Conservation (phyloP, 1,284 basidiomycete genomes). For the Ceratorhiza oryzae-sativae region DNA sequence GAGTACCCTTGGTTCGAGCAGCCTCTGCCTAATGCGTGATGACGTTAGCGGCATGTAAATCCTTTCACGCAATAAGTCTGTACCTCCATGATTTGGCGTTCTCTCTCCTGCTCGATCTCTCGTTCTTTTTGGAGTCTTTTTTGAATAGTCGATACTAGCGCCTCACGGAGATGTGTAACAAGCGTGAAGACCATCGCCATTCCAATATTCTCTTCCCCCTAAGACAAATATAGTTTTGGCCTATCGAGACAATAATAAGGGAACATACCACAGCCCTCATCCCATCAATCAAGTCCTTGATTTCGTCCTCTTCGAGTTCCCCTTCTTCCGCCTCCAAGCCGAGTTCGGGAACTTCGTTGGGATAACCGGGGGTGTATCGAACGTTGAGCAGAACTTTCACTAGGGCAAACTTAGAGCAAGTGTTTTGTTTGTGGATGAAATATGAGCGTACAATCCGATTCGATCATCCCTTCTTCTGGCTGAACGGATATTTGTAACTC, state of each 20-base stretch:
- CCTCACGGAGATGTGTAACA: constrained; percentile 85
- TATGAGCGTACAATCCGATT: constrained; percentile 16
- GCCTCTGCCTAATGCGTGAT: constrained; percentile 88
- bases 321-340: constrained; percentile 72
- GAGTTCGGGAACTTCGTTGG: constrained; percentile 79
- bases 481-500: constrained; percentile 87
- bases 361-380: constrained; percentile 72
- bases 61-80: not conserved
- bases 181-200: constrained; percentile 99
- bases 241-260: not conserved
- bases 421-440: constrained; percentile 18
- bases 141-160: constrained; percentile 69
- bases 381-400: constrained; percentile 81
- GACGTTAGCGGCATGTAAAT: not conserved
- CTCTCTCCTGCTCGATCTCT: constrained; percentile 73
- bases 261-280: constrained; percentile 69
- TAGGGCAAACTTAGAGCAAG: constrained; percentile 50
- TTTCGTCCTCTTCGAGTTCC: constrained; percentile 68
- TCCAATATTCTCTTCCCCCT: constrained; percentile 91
- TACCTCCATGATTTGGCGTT: constrained; percentile 79
- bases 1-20: constrained; percentile 86
- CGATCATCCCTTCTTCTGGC: constrained; percentile 69
- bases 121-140: constrained; percentile 64
- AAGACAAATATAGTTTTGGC: not conserved
- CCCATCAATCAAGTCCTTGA: constrained; percentile 63